phyloP scores from a whole-genome alignment of 1,139 yeast species.

The Blastobotrys aristatus region DNA sequence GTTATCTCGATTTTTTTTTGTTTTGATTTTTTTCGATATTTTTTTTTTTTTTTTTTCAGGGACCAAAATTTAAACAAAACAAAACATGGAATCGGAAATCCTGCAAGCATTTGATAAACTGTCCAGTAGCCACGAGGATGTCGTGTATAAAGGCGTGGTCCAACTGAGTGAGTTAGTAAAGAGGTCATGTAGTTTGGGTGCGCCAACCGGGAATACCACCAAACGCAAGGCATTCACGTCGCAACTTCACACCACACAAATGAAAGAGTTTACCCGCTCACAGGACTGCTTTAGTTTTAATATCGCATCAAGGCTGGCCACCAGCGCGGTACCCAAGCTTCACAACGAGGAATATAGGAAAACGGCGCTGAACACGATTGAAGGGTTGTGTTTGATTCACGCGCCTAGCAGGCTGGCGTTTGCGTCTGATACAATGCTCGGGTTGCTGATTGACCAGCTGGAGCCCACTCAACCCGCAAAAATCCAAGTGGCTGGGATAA shows the following conservation, averaged over 20 bases:
- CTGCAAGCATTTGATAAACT: slow-evolving; percentile 11
- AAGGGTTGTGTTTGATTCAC: slow-evolving; percentile 61
- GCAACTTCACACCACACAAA: slow-evolving; percentile 21
- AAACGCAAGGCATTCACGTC: slow-evolving; percentile 11
- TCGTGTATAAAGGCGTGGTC: not conserved
- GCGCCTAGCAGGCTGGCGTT: slow-evolving; percentile 51
- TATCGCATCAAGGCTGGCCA: slow-evolving; percentile 39
- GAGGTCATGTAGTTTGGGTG: slow-evolving; percentile 10
- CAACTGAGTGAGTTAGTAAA: slow-evolving; percentile 5
- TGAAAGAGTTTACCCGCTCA: slow-evolving; percentile 42
- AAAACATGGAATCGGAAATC: slow-evolving; percentile 14
- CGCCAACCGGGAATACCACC: slow-evolving; percentile 8
- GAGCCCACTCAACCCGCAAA: slow-evolving; percentile 15
- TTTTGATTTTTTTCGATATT: no score
- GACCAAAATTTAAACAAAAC: not conserved
- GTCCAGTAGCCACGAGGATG: not conserved
- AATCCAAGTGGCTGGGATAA: slow-evolving; percentile 45
- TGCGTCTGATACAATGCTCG: slow-evolving; percentile 33
- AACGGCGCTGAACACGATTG: slow-evolving; percentile 44
- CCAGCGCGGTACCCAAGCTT: slow-evolving; percentile 6
- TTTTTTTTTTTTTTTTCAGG: no score
- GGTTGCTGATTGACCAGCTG: slow-evolving; percentile 12
- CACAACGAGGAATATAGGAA: slow-evolving; percentile 17
- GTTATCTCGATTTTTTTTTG: not conserved
- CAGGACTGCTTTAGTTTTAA: slow-evolving; percentile 53